Percentiles rank a stretch among this genome's conserved stretches.
phyloP scores from a whole-genome alignment of 2,329 filamentous ascomycete genomes.

The Helminthosporium solani region DNA sequence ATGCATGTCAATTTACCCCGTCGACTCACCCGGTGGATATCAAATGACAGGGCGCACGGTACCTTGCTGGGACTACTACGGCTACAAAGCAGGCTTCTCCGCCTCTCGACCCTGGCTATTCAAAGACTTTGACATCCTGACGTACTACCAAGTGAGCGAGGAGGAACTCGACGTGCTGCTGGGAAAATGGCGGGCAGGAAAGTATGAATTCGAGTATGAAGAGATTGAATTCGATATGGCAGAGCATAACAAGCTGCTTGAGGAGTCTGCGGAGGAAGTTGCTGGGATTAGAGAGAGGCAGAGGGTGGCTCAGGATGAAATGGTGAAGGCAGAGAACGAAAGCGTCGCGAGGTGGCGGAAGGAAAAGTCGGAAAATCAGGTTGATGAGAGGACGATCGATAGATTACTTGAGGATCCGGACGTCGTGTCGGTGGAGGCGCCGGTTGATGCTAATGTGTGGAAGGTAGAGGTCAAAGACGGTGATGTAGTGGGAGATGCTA shows the following conservation, averaged over 20 bases:
- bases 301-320: conserved; percentile 50
- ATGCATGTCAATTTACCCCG: conserved; percentile 57
- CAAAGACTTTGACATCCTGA: conserved; percentile 58
- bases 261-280: conserved; percentile 51
- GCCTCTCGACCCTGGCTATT: conserved; percentile 55
- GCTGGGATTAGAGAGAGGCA: conserved; percentile 49
- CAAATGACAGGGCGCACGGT: conserved; percentile 57
- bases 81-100: conserved; percentile 53
- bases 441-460: conserved; percentile 51
- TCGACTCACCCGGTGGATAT: conserved; percentile 59
- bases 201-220: conserved; percentile 55
- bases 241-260: conserved; percentile 54
- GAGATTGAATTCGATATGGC: conserved; percentile 57
- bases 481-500: conserved; percentile 35
- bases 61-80: conserved; percentile 55
- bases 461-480: conserved; percentile 46
- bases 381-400: conserved; percentile 53
- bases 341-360: conserved; percentile 45
- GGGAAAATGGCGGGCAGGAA: conserved; percentile 51
- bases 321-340: conserved; percentile 51
- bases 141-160: conserved; percentile 56
- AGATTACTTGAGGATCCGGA: conserved; percentile 48
- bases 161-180: conserved; percentile 53
- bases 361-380: conserved; percentile 46
- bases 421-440: conserved; percentile 44